phyloP scores from a whole-genome alignment of 169 alveolate species.

The Cryptosporidium viatorum region DNA sequence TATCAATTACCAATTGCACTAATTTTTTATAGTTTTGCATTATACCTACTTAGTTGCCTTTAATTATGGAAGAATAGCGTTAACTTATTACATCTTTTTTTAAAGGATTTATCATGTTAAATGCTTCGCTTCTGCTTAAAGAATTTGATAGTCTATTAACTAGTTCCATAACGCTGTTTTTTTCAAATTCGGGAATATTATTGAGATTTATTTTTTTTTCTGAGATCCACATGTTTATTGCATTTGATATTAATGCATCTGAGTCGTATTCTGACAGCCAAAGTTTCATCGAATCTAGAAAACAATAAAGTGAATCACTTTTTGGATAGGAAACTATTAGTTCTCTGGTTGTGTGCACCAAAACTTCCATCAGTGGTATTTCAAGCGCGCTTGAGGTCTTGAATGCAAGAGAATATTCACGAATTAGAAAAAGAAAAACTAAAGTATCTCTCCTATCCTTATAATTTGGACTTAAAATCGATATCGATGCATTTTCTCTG shows the following conservation, averaged over 20 bases:
- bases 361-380: slow-evolving; percentile 45
- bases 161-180: slow-evolving; percentile 14
- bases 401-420: slow-evolving; percentile 47
- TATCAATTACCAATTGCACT: slow-evolving; percentile 58
- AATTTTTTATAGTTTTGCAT: slow-evolving; percentile 41
- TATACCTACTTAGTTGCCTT: not conserved
- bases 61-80: not conserved
- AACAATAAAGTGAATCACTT: not conserved
- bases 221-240: slow-evolving; percentile 64
- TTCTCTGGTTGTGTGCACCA: slow-evolving; percentile 10
- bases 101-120: slow-evolving; percentile 9
- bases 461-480: slow-evolving; percentile 60
- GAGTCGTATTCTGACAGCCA: slow-evolving; percentile 54
- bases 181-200: not conserved
- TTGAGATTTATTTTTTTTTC: slow-evolving; percentile 52
- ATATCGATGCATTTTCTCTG: not conserved
- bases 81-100: not conserved
- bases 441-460: slow-evolving; percentile 39
- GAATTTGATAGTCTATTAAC: slow-evolving; percentile 25
- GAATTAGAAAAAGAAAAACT: slow-evolving; percentile 1
- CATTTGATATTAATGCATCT: slow-evolving; percentile 46
- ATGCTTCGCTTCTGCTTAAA: slow-evolving; percentile 54
- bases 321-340: not conserved
- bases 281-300: slow-evolving; percentile 59
- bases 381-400: slow-evolving; percentile 10